Evolutionary conservation across 352 stramenopile genomes (phyloP).

Genomic region (Pythium apleroticum): DNA sequence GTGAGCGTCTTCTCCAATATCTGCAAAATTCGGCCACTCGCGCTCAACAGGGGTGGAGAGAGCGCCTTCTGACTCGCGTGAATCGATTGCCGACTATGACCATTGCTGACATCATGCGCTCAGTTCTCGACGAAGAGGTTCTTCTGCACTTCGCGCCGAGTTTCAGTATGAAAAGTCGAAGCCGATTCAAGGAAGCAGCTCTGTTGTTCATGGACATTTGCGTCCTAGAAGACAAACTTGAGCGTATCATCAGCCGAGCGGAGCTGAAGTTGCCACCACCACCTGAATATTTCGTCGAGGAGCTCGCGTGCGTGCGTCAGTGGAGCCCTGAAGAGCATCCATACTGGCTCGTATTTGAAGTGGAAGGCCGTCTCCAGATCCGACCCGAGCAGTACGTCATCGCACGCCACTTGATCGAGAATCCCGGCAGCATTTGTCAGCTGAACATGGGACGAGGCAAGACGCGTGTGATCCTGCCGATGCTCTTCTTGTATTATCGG

Average conservation of each 20-base stretch:
- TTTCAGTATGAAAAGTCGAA: conserved; percentile 21
- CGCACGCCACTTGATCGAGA: conserved; percentile 62
- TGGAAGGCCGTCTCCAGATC: conserved; percentile 77
- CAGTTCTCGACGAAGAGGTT: conserved; percentile 34
- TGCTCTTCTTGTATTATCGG: conserved; percentile 78
- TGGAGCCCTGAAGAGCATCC: conserved; percentile 60
- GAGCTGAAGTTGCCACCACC: neutral
- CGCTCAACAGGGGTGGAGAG: conserved; percentile 8
- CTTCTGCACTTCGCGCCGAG: conserved; percentile 31
- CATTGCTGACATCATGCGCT: conserved; percentile 35
- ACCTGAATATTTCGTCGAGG: conserved; percentile 14
- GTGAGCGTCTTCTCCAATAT: neutral
- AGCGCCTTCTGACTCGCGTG: conserved; percentile 20
- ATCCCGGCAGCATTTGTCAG: conserved; percentile 62
- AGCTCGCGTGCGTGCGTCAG: neutral
- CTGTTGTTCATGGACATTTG: conserved; percentile 57
- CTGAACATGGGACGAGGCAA: conserved; percentile 89
- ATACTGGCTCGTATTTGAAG: conserved; percentile 86
- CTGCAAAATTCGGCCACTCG: neutral
- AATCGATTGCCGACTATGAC: conserved; percentile 35
- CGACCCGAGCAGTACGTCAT: conserved; percentile 75
- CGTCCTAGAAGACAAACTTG: conserved; percentile 72
- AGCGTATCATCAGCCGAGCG: conserved; percentile 32
- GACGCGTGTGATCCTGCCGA: conserved; percentile 82
- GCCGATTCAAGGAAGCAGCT: conserved; percentile 22